Conservation (phyloP, 495 filamentous ascomycete species). For the Penicillium steckii region DNA sequence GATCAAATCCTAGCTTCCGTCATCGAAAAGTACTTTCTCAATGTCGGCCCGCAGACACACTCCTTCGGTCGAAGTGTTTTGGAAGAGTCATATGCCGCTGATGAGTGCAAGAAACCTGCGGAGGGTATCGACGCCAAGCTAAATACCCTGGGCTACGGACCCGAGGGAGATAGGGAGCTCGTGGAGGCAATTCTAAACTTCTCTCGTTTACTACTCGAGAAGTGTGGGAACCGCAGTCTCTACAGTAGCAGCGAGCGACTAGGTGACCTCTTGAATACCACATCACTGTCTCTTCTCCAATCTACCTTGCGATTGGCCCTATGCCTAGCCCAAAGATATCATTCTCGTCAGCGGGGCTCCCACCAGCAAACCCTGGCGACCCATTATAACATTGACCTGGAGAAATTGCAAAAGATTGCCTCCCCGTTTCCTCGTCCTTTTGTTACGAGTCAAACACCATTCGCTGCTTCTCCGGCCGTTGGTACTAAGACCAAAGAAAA, state of each 20-base stretch:
- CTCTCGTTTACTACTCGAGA: conserved; percentile 81
- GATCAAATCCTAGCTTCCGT: conserved; percentile 82
- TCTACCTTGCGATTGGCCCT: conserved; percentile 72
- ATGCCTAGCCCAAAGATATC: conserved; percentile 86
- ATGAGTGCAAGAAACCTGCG: conserved; percentile 36
- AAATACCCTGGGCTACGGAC: conserved; percentile 56
- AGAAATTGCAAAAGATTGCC: conserved; percentile 79
- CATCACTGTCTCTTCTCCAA: conserved; percentile 72
- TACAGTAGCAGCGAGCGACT: conserved; percentile 90
- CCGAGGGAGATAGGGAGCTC: conserved; percentile 76
- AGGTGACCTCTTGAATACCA: conserved; percentile 83
- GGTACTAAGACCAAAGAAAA: conserved; percentile 76
- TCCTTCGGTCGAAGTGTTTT: conserved; percentile 68
- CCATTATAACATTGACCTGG: conserved; percentile 93
- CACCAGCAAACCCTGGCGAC: conserved; percentile 72
- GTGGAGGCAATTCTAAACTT: conserved; percentile 79
- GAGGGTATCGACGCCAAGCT: conserved; percentile 55
- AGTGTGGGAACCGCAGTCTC: conserved; percentile 95
- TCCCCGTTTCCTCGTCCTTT: conserved; percentile 75
- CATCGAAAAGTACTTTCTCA: conserved; percentile 77
- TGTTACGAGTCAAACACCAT: conserved; percentile 36
- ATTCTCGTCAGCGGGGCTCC: conserved; percentile 73
- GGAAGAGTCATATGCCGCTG: conserved; percentile 47
- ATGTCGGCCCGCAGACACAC: conserved; percentile 74
- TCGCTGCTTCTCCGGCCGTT: conserved; percentile 44